Percentiles rank a stretch among this genome's conserved stretches.
These are phyloP conservation scores for Hylodesmum podocarpum DNA, from an alignment of 306 rosid genomes.

Conservation along the genomic window DNA sequence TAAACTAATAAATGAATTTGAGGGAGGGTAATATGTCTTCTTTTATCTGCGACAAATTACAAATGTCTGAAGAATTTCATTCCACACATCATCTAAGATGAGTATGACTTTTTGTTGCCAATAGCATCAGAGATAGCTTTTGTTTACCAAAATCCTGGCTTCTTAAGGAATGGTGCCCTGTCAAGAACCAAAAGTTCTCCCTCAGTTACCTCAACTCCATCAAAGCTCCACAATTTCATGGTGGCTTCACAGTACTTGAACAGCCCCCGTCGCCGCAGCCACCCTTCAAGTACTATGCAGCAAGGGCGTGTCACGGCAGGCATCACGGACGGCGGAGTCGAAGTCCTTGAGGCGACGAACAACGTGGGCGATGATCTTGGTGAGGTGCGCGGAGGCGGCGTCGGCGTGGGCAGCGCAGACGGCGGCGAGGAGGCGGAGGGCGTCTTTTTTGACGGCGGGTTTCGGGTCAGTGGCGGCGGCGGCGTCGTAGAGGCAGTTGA, in stretches of 20 bases:
- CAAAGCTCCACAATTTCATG: conserved; percentile 59
- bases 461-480: conserved; percentile 82
- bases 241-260: conserved; percentile 91
- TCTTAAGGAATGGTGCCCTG: conserved; percentile 72
- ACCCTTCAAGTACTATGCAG: conserved; percentile 54
- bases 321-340: conserved; percentile 70
- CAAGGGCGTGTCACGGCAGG: conserved; percentile 69
- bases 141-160: conserved; percentile 88
- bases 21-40: too few relatives aligned
- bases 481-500: conserved; percentile 84
- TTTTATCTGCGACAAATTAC: too few relatives aligned
- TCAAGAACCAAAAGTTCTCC: conserved; percentile 90
- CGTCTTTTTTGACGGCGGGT: conserved; percentile 75
- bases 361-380: conserved; percentile 65
- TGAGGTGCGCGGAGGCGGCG: conserved; percentile 63
- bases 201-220: conserved; percentile 72
- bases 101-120: conserved; percentile 59
- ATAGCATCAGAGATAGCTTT: conserved; percentile 74
- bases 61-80: too few relatives aligned
- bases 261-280: conserved; percentile 21
- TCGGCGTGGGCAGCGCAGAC: conserved; percentile 67
- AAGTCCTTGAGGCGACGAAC: conserved; percentile 76
- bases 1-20: too few relatives aligned
- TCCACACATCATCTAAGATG: too few relatives aligned
- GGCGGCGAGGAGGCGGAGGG: conserved; percentile 62